phyloP scores from a whole-genome alignment of 78 protist species.

The Dictyostelium brefeldianum region DNA sequence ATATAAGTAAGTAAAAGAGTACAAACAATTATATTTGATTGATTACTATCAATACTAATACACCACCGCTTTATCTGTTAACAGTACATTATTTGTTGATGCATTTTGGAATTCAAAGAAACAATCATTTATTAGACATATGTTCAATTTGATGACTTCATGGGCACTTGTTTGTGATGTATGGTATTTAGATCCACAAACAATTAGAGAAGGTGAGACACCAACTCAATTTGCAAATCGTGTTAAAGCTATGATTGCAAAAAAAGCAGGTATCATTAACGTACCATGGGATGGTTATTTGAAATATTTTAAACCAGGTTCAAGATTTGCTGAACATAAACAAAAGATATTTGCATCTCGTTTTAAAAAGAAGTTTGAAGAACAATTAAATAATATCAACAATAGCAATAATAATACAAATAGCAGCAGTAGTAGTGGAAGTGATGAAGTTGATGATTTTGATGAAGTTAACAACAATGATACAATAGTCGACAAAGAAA shows the following conservation, averaged over 20 bases:
- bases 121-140: constrained; percentile 90
- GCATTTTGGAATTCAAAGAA: constrained; percentile 93
- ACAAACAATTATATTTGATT: background rate
- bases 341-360: constrained; percentile 86
- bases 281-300: constrained; percentile 94
- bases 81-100: constrained; percentile 89
- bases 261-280: constrained; percentile 85
- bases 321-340: constrained; percentile 77
- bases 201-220: constrained; percentile 85
- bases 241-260: constrained; percentile 90
- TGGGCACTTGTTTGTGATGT: constrained; percentile 93
- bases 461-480: constrained; percentile 9
- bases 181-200: constrained; percentile 90
- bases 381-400: background rate
- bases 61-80: too few relatives aligned
- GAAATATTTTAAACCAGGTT: constrained; percentile 87
- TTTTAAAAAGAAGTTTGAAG: constrained; percentile 32
- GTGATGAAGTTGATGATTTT: constrained; percentile 10
- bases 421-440: background rate
- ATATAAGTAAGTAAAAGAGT: constrained; percentile 83
- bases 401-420: constrained; percentile 1
- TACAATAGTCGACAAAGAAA: background rate
- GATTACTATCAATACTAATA: background rate
- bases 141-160: constrained; percentile 87
- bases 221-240: constrained; percentile 87